Evolutionary conservation across 192 early-diverging fungal genomes (phyloP).

Genomic region (Paraglomus brasilianum): DNA sequence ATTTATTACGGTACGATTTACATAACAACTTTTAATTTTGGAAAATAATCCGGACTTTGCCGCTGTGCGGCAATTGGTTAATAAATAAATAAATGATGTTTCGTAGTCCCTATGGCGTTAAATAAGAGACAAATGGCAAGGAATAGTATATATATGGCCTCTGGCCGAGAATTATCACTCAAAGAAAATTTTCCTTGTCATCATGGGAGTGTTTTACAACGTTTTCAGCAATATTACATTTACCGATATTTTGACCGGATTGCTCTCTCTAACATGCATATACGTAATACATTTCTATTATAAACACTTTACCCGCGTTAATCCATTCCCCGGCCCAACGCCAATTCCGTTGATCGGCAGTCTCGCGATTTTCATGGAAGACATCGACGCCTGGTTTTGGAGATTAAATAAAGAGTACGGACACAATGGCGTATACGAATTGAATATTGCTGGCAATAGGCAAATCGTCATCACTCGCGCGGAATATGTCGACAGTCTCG

Average conservation of each 20-base stretch:
- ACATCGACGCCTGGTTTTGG: not conserved
- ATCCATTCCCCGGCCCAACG: conserved; percentile 25
- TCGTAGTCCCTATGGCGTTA: no score
- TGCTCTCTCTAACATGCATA: not conserved
- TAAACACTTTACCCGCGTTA: conserved; percentile 26
- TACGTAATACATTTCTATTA: conserved; percentile 24
- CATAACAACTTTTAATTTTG: no score
- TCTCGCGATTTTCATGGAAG: not conserved
- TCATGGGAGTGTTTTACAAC: not conserved
- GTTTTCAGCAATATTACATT: not conserved
- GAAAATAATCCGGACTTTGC: no score
- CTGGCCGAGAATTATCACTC: no score
- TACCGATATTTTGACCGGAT: not conserved
- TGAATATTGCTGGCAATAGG: conserved; percentile 5
- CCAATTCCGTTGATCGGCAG: conserved; percentile 26
- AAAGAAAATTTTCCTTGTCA: not conserved
- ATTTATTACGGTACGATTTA: no score
- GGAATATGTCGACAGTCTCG: conserved; percentile 12
- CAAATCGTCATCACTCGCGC: conserved; percentile 18
- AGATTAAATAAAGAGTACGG: conserved; percentile 26
- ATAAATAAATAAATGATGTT: no score
- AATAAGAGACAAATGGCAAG: no score
- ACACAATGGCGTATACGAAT: conserved; percentile 16
- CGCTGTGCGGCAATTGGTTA: no score
- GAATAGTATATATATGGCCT: no score